These are phyloP conservation scores for Baorangia bicolor DNA, from an alignment of 768 basidiomycete species.

Conservation along the genomic window DNA sequence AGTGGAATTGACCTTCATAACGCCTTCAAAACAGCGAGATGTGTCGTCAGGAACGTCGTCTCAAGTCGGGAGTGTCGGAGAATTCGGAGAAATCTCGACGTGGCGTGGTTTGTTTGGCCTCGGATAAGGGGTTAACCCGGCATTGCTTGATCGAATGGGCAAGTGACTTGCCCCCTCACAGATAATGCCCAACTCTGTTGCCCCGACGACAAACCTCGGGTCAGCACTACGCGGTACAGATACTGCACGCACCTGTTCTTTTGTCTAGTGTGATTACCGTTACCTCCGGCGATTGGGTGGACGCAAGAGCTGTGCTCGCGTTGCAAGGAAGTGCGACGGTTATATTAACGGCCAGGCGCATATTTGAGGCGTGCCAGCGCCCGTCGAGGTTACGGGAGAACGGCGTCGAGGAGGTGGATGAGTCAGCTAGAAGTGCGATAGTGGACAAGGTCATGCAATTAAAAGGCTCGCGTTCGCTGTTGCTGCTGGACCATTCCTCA, in stretches of 20 bases:
- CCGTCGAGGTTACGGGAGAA: constrained; percentile 1
- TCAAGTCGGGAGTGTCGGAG: constrained; percentile 1
- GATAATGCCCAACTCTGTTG: constrained; percentile 3
- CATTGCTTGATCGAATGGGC: constrained; percentile 24
- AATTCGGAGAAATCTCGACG: constrained; percentile 11
- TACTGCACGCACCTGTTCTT: constrained; percentile 12
- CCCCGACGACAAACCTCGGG: constrained; percentile 2
- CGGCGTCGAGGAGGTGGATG: constrained; percentile 1
- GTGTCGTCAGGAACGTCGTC: not conserved
- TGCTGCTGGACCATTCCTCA: constrained; percentile 3
- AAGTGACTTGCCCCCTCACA: not conserved
- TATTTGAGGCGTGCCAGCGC: constrained; percentile 7
- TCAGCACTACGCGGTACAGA: not conserved
- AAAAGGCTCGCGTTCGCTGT: not conserved
- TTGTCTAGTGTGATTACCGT: not conserved
- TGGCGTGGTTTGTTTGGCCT: constrained; percentile 32
- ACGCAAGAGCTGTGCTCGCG: constrained; percentile 12
- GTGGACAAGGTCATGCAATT: not conserved
- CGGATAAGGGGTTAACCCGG: constrained; percentile 29
- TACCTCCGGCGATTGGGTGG: constrained; percentile 27
- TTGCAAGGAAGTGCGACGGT: constrained; percentile 16
- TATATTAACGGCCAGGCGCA: constrained; percentile 22
- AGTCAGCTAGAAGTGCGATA: constrained; percentile 10
- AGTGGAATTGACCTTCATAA: constrained; percentile 12
- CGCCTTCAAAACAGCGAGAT: constrained; percentile 11